phyloP scores from a whole-genome alignment of 208 protist species.

The Endotrypanum monterogeii region DNA sequence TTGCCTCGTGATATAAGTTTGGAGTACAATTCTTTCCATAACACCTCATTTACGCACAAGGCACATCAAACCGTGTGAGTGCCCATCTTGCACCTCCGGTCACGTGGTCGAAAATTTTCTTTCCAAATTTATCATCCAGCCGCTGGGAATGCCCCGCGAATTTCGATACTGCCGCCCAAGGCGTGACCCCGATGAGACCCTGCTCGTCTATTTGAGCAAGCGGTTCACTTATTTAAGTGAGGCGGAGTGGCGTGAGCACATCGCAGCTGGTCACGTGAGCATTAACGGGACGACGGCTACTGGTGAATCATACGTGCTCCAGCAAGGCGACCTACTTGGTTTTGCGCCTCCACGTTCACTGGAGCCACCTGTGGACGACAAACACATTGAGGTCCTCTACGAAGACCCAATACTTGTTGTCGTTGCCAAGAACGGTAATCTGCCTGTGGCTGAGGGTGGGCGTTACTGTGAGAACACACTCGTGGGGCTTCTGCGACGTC shows the following conservation, averaged over 20 bases:
- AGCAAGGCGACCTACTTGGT: conserved; percentile 56
- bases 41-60: background rate
- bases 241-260: conserved; percentile 57
- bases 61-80: background rate
- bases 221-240: conserved; percentile 66
- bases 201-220: conserved; percentile 47
- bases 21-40: too few species aligned
- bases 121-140: background rate
- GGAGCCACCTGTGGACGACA: conserved; percentile 70
- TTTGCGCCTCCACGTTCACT: conserved; percentile 73
- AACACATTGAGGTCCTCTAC: conserved; percentile 53
- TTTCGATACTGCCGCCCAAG: conserved; percentile 70
- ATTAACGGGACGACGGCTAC: conserved; percentile 30
- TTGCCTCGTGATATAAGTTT: too few species aligned
- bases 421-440: conserved; percentile 75
- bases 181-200: conserved; percentile 37
- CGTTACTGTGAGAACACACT: conserved; percentile 86
- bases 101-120: background rate
- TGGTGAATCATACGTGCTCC: conserved; percentile 32
- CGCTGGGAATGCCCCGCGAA: conserved; percentile 44
- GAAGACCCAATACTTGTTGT: conserved; percentile 61
- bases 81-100: too few species aligned
- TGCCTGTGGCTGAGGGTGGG: conserved; percentile 85
- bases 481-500: conserved; percentile 43
- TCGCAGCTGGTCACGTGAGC: conserved; percentile 44